Conservation (phyloP, 495 filamentous ascomycete species). For the Aspergillus egyptiacus region DNA sequence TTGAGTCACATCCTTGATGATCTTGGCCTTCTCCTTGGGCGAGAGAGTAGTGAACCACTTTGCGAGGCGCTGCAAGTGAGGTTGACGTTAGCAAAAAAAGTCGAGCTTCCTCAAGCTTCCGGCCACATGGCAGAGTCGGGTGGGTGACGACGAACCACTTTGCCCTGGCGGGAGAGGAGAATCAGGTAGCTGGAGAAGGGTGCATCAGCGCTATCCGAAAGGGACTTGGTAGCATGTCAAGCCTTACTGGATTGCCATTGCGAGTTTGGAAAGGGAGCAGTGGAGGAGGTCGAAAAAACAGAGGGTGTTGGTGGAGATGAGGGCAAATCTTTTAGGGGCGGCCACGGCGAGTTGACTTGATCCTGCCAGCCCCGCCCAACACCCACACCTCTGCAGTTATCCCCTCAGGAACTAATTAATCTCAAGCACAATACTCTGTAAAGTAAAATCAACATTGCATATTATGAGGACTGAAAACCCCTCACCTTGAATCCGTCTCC, state of each 20-base stretch:
- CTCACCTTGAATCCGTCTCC: too few species aligned
- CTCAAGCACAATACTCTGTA: too few species aligned
- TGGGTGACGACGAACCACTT: conserved; percentile 71
- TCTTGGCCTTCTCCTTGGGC: conserved; percentile 98
- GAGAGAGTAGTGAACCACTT: conserved; percentile 99
- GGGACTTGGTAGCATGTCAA: not conserved
- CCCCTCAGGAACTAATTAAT: too few species aligned
- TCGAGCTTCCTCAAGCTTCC: conserved; percentile 17
- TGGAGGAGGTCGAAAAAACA: conserved; percentile 12
- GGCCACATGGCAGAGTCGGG: conserved; percentile 25
- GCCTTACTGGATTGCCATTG: conserved; percentile 59
- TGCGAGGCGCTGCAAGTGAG: conserved; percentile 72
- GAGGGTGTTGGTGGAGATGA: conserved; percentile 25
- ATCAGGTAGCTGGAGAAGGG: conserved; percentile 83
- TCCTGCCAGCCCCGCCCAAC: too few species aligned
- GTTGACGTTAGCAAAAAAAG: conserved; percentile 24
- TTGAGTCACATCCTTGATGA: conserved; percentile 98
- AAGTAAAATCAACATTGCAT: too few species aligned
- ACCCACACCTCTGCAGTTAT: too few species aligned
- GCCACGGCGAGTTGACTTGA: conserved; percentile 21
- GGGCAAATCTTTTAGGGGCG: conserved; percentile 32
- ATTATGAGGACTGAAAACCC: too few species aligned
- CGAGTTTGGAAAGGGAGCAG: conserved; percentile 22
- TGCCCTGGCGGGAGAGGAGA: conserved; percentile 93
- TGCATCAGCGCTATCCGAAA: conserved; percentile 27